Percentiles rank a stretch among this genome's conserved stretches.
These are phyloP conservation scores for Beta macrorhiza DNA, from an alignment of 179 eudicot species.

Conservation along the genomic window DNA sequence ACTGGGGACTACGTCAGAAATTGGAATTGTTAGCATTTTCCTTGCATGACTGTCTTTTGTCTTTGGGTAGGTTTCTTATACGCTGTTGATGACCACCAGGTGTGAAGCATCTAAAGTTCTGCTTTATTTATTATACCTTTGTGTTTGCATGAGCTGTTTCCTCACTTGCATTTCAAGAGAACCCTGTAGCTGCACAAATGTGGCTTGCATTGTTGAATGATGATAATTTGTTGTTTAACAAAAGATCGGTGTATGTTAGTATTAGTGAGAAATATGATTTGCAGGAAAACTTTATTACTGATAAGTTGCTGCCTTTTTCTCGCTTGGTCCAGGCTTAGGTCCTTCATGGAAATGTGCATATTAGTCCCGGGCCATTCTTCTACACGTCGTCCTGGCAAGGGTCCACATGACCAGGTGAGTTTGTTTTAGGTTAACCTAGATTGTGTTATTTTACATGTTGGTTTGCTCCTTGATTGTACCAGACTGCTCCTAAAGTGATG, in stretches of 20 bases:
- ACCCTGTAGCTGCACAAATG: not conserved
- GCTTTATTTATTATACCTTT: not conserved
- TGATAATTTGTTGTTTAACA: not conserved
- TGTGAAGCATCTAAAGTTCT: not conserved
- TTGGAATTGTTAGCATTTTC: not conserved
- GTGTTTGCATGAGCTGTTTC: not conserved
- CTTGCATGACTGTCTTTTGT: not conserved
- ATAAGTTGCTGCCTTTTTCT: not conserved
- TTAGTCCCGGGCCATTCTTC: slow-evolving; percentile 68
- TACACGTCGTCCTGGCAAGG: slow-evolving; percentile 42
- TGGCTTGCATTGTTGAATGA: not conserved
- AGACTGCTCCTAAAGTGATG: not conserved
- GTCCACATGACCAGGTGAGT: slow-evolving; percentile 49
- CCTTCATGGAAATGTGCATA: slow-evolving; percentile 97
- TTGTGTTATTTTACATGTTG: not conserved
- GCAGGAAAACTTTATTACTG: not conserved
- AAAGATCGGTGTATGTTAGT: not conserved
- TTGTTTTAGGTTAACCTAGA: not conserved
- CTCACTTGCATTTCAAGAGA: not conserved
- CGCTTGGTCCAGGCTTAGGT: slow-evolving; percentile 66
- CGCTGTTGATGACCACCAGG: not conserved
- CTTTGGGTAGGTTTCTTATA: not conserved
- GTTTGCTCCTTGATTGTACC: not conserved
- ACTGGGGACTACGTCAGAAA: not conserved
- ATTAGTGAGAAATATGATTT: slow-evolving; percentile 2